These are phyloP conservation scores for Pleurotus giganteus DNA, from an alignment of 768 basidiomycete genomes.

Conservation along the genomic window DNA sequence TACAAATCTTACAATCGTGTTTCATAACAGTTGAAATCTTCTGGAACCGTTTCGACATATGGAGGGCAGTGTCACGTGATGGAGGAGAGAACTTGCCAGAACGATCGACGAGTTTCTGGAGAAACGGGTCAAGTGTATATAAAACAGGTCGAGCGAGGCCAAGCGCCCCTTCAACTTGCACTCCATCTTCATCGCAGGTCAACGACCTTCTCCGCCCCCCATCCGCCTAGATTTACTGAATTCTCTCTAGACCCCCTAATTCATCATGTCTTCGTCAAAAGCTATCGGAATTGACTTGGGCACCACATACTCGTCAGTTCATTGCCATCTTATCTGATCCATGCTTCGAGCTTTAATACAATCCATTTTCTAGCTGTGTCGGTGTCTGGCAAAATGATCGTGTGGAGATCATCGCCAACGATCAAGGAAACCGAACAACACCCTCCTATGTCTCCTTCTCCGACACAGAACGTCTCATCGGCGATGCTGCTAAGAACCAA, in stretches of 20 bases:
- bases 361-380: constrained; percentile 68
- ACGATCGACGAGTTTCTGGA: constrained; percentile 8
- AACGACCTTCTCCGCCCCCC: constrained; percentile 11
- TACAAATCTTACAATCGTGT: constrained; percentile 4
- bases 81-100: constrained; percentile 4
- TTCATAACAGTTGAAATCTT: too few species aligned
- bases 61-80: constrained; percentile 4
- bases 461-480: constrained; percentile 92
- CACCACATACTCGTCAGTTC: constrained; percentile 90
- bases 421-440: constrained; percentile 99
- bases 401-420: constrained; percentile 98
- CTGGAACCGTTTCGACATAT: too few species aligned
- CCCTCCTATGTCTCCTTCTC: constrained; percentile 99
- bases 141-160: not conserved
- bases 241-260: constrained; percentile 12
- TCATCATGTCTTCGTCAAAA: constrained; percentile 62
- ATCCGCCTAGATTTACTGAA: constrained; percentile 15
- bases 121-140: not conserved
- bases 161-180: not conserved
- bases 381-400: constrained; percentile 99
- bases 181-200: constrained; percentile 11
- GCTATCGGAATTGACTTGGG: constrained; percentile 97
- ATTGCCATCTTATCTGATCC: constrained; percentile 7
- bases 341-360: constrained; percentile 14
- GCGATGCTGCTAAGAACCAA: constrained; percentile 98